phyloP scores from a whole-genome alignment of 2,329 filamentous ascomycete species.

The Fusarium domesticum region DNA sequence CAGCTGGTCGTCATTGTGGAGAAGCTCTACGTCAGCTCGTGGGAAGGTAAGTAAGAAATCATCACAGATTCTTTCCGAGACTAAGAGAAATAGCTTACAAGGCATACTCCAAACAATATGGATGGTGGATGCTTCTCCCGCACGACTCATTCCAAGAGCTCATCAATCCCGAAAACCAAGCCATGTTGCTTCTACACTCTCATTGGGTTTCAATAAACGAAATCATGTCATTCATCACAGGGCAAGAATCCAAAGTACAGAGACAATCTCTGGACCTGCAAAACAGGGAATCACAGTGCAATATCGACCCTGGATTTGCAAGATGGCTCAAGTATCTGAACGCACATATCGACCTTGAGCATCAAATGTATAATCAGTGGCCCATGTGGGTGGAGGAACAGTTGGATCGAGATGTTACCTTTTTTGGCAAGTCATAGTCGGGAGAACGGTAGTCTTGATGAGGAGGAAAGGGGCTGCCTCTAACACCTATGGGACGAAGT shows the following conservation, averaged over 20 bases:
- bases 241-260: constrained; percentile 38
- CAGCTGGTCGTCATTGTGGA: constrained; percentile 46
- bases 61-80: not conserved
- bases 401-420: constrained; percentile 43
- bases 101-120: constrained; percentile 49
- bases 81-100: constrained; percentile 43
- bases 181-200: constrained; percentile 46
- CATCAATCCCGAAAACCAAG: constrained; percentile 46
- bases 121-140: constrained; percentile 57
- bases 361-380: constrained; percentile 49
- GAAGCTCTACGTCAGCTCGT: constrained; percentile 52
- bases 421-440: constrained; percentile 43
- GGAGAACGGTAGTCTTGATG: too few relatives aligned
- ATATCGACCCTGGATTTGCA: constrained; percentile 43
- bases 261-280: constrained; percentile 28
- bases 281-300: constrained; percentile 13
- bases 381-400: constrained; percentile 54
- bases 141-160: constrained; percentile 51
- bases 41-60: constrained; percentile 42
- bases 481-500: not conserved
- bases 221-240: constrained; percentile 50
- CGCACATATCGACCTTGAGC: constrained; percentile 42
- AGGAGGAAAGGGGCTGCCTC: not conserved
- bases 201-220: constrained; percentile 56
- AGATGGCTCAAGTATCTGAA: constrained; percentile 54